Evolutionary conservation across 2,329 filamentous ascomycete genomes (phyloP).

Genomic region (Arthroderma uncinatum): DNA sequence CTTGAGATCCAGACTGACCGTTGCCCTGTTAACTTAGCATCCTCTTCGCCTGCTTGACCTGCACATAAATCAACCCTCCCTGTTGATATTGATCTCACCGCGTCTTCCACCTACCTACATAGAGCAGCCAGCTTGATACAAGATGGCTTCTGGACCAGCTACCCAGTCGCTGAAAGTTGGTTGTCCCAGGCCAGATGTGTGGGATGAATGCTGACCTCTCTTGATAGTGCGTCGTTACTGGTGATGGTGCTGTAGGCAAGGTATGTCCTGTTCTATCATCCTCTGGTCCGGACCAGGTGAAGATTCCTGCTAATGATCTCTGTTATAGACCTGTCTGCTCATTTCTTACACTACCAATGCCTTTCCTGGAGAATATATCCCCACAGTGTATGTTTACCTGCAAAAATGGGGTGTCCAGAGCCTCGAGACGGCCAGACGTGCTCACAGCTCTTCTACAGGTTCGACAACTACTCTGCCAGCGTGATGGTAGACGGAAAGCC

Average conservation of each 20-base stretch:
- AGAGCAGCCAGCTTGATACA: slow-evolving; percentile 10
- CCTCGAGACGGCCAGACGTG: slow-evolving; percentile 3
- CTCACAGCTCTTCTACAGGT: slow-evolving; percentile 43
- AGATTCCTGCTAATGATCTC: slow-evolving; percentile 9
- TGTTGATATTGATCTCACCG: background rate
- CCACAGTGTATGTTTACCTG: slow-evolving; percentile 55
- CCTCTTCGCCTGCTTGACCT: background rate
- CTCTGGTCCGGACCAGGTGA: slow-evolving; percentile 13
- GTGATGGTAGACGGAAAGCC: slow-evolving; percentile 98
- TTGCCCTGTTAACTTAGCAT: background rate
- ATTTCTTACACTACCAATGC: slow-evolving; percentile 99
- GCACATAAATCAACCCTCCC: background rate
- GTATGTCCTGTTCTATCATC: slow-evolving; percentile 37
- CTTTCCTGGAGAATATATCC: slow-evolving; percentile 99
- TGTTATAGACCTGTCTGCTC: slow-evolving; percentile 77
- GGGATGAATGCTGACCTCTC: slow-evolving; percentile 13
- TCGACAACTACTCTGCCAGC: slow-evolving; percentile 98
- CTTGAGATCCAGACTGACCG: background rate
- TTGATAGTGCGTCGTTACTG: slow-evolving; percentile 85
- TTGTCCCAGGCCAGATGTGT: slow-evolving; percentile 3
- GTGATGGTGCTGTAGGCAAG: slow-evolving; percentile 98
- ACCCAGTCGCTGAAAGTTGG: slow-evolving; percentile 86
- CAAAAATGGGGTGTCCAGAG: background rate
- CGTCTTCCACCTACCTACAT: slow-evolving; percentile 15
- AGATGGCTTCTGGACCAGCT: slow-evolving; percentile 67